Evolutionary conservation across 164 flowering plant species (phyloP), one percentile per base, ranked within the genome.

Genomic region (Nymphaea thermarum): DNA sequence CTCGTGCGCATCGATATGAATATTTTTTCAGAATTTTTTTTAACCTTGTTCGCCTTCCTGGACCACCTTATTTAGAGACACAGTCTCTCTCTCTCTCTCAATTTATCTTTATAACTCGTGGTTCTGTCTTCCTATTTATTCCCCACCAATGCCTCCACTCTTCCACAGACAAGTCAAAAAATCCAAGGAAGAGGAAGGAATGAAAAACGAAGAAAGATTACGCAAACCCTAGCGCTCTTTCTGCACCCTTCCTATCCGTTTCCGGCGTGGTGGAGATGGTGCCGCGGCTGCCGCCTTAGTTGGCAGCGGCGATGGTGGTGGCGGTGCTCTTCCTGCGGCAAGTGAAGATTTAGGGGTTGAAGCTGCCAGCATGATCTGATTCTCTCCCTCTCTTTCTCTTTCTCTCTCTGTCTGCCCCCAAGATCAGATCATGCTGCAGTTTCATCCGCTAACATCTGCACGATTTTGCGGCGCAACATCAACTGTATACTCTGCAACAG

Each of bases 301-400:
- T 25, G 36, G 57, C 57, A 51, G 57, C 8, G 57, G 8, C 14
- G 57, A 51, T 51, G 57, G 57, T 15, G 57, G 57, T 15, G 57
- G 12, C 57, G 57, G 14, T 51, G 57, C 8, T 8, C 57, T 15
- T 51, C 12, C 14, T 51, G 14, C 14, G 8, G 57, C 12, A 8
- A 51, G 57, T 51, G 57, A 62, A 62, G 64, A 62, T 62, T 62
- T 62, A 62, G 64, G 18, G 64, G 88, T 75, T 86, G 87, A 86
- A 86, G 91, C 91, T 86, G 91, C 91, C 88, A 86, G 91, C 91
- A 79, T 86, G 91, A 84, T 86, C 91, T 86, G 71, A 83, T 76
- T 80, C 57, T 67, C 43, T 62, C 80, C 71, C 71, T 43, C 4
- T 17, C 18, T 41, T 25, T 6, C 91, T 86, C 69, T 81, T 78